A percentile compares a stretch with the other conserved stretches of the same genome.
phyloP scores from a whole-genome alignment of 805 yeast species.

The Metschnikowia corniflorae region DNA sequence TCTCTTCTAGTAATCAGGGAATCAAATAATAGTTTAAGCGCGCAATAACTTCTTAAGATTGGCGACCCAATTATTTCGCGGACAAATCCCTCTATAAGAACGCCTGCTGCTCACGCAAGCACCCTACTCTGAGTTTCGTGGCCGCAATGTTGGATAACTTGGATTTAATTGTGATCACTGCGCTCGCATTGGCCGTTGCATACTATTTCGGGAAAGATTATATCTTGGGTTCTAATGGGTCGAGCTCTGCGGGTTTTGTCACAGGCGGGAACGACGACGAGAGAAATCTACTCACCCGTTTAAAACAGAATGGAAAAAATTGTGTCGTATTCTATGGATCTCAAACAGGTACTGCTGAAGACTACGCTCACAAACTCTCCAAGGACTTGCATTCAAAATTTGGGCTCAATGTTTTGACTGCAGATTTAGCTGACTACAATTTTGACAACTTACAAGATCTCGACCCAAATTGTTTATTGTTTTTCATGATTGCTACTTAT shows the following conservation, averaged over 20 bases:
- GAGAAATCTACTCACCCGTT: slow-evolving; percentile 57
- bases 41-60: too few species aligned
- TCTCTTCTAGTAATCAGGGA: too few species aligned
- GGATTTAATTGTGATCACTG: slow-evolving; percentile 65
- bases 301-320: slow-evolving; percentile 63
- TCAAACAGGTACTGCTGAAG: slow-evolving; percentile 98
- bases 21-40: too few species aligned
- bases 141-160: slow-evolving; percentile 63
- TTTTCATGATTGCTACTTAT: slow-evolving; percentile 83
- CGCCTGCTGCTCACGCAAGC: too few species aligned
- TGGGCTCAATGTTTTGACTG: slow-evolving; percentile 78
- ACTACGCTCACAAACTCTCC: slow-evolving; percentile 85
- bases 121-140: too few species aligned
- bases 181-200: slow-evolving; percentile 59
- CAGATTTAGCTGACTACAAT: slow-evolving; percentile 86
- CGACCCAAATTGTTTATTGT: slow-evolving; percentile 50
- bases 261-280: slow-evolving; percentile 28
- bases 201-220: slow-evolving; percentile 66
- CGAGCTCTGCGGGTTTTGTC: slow-evolving; percentile 29
- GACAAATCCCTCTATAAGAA: too few species aligned
- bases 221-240: slow-evolving; percentile 36
- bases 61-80: too few species aligned
- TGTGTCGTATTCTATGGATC: slow-evolving; percentile 85
- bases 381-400: slow-evolving; percentile 83
- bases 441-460: slow-evolving; percentile 69